A percentile compares a stretch with the other conserved stretches of the same genome.
Conservation (phyloP, 495 filamentous ascomycete species). For the Opeltia flavorubescens region DNA sequence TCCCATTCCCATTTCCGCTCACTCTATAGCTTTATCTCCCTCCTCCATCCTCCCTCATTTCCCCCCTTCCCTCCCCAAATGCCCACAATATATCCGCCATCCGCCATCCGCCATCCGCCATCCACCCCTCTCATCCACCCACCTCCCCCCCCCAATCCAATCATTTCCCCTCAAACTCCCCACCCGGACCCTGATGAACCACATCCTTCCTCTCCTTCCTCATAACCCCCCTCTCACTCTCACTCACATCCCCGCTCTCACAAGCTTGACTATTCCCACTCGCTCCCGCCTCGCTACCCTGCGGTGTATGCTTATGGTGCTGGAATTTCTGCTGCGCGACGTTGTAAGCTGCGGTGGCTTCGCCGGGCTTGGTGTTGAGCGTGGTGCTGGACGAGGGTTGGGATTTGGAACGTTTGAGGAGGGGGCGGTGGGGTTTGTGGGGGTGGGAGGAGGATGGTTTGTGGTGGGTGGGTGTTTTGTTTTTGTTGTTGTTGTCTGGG, state of each 20-base stretch:
- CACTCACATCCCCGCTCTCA: conserved; percentile 1
- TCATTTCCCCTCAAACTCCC: not conserved
- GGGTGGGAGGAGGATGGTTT: not conserved
- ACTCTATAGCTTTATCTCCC: not conserved
- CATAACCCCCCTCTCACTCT: not conserved
- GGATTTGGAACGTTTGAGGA: too few relatives aligned
- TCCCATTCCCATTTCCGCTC: not conserved
- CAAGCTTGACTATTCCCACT: not conserved
- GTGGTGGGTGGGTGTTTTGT: not conserved
- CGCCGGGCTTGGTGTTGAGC: not conserved
- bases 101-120: not conserved
- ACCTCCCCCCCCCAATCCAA: not conserved
- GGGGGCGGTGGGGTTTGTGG: not conserved
- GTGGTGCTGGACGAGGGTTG: too few relatives aligned
- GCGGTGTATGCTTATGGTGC: not conserved
- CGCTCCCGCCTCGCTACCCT: not conserved
- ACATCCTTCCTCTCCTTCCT: conserved; percentile 4
- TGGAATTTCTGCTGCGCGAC: not conserved
- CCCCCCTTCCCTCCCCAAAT: not conserved
- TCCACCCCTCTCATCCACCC: not conserved
- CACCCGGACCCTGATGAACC: not conserved
- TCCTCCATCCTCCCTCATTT: not conserved
- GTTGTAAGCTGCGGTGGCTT: not conserved
- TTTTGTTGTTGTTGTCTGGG: not conserved
- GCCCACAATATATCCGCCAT: too few relatives aligned